These are phyloP conservation scores for Monosporascus ibericus DNA, from an alignment of 2,329 filamentous ascomycete genomes.

Conservation along the genomic window DNA sequence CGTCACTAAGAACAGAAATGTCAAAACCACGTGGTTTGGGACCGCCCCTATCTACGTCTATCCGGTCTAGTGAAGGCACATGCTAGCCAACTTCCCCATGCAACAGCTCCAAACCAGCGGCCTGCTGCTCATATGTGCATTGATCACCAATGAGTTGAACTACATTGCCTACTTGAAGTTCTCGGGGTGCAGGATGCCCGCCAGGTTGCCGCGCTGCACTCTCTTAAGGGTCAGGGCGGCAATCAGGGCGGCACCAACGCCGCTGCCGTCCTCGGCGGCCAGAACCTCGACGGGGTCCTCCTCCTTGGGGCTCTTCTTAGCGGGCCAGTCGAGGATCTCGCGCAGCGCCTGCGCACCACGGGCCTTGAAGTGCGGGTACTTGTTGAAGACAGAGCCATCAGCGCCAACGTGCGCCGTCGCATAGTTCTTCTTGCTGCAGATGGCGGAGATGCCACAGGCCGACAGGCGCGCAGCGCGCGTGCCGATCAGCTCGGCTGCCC, in stretches of 20 bases:
- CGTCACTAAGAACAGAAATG: neutral
- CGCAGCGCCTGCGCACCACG: constrained; percentile 83
- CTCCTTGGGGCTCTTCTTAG: constrained; percentile 60
- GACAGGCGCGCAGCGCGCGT: constrained; percentile 90
- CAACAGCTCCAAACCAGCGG: neutral
- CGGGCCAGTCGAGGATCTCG: constrained; percentile 93
- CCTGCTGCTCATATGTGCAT: too few relatives aligned
- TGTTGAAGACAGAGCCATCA: constrained; percentile 97
- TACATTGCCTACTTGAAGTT: constrained; percentile 42
- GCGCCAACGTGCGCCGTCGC: constrained; percentile 87
- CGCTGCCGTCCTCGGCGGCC: constrained; percentile 89
- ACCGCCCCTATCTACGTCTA: neutral
- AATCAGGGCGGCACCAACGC: constrained; percentile 95
- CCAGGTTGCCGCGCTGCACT: constrained; percentile 55
- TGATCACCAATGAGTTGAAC: constrained; percentile 3
- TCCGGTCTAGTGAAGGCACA: constrained; percentile 4
- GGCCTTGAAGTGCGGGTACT: constrained; percentile 96
- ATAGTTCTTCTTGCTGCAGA: constrained; percentile 94
- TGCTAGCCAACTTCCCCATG: neutral
- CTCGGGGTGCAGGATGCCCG: constrained; percentile 59
- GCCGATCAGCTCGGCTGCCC: constrained; percentile 87
- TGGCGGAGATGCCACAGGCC: constrained; percentile 89
- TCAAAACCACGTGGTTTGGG: neutral
- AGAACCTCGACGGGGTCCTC: constrained; percentile 84
- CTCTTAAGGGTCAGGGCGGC: constrained; percentile 65